These are phyloP conservation scores for Mortierella sp. DNA, from an alignment of 371 early-diverging fungal genomes.

Conservation along the genomic window DNA sequence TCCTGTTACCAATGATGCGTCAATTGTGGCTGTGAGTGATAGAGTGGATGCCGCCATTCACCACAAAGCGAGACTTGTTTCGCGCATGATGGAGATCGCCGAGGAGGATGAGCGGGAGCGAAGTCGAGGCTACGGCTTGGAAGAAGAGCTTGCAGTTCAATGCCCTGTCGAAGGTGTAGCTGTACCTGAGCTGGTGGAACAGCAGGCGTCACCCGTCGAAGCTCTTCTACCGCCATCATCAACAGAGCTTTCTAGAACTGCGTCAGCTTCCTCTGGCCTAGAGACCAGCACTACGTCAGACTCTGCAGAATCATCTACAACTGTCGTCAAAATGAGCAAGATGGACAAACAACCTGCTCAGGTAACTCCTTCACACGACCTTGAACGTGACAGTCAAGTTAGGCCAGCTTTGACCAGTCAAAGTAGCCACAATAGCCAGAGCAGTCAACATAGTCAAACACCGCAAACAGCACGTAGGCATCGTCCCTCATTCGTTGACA, in stretches of 20 bases:
- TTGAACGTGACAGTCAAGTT: conserved; percentile 5
- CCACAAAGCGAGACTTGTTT: conserved; percentile 45
- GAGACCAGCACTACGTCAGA: conserved; percentile 39
- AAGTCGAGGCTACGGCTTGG: conserved; percentile 48
- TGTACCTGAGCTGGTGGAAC: conserved; percentile 48
- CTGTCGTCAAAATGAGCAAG: conserved; percentile 35
- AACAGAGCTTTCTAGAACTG: conserved; percentile 42
- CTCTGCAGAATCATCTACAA: conserved; percentile 52
- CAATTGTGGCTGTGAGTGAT: conserved; percentile 32
- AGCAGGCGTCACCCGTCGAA: conserved; percentile 46
- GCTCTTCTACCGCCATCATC: conserved; percentile 14
- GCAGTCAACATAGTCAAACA: background rate
- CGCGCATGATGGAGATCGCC: conserved; percentile 46
- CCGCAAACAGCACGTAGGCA: conserved; percentile 23
- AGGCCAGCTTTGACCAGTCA: conserved; percentile 9
- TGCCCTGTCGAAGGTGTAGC: conserved; percentile 18
- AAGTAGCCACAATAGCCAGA: conserved; percentile 13
- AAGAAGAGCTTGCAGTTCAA: conserved; percentile 30
- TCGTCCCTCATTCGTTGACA: conserved; percentile 54
- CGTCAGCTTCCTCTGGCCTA: conserved; percentile 36
- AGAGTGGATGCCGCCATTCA: conserved; percentile 47
- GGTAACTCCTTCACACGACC: background rate
- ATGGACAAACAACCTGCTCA: conserved; percentile 16
- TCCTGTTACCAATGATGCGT: conserved; percentile 60
- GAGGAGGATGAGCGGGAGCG: conserved; percentile 53